Evolutionary conservation across 2,329 filamentous ascomycete species (phyloP), one percentile per base, ranked within the genome.

Genomic region (Curvularia eragrostidis): DNA sequence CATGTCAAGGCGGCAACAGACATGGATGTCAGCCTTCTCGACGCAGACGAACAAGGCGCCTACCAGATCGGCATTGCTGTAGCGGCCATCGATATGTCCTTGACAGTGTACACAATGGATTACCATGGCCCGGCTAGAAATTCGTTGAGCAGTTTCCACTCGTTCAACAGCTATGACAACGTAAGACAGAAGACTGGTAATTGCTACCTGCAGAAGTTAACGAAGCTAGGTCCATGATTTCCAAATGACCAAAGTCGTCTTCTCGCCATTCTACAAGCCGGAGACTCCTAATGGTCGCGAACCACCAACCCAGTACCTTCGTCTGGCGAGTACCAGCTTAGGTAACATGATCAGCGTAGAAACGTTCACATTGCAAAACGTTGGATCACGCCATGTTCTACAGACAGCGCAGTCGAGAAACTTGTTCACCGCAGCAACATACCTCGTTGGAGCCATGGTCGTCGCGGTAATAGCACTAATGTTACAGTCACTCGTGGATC

Each of bases 21-120:
- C 9, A 82, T 98, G 49, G 91, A 95, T 49, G 87, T 94, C 48
- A 87, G 87, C 58, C 86, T 89, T 56, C 83, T 97, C 5, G 79
- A 84, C 10, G 78, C 83, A 0, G 80, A 84, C 18, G 78, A 83
- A 1, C 80, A 86, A 50, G 85, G 85, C 51, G 87, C 90, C 58
- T 85, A 88, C 46, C 92, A 97, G 77, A 90, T 92, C 63, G 85
- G 90, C 46, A 83, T 97, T 64, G 93, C 93, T 6, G 87, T 96
- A 13, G 90, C 91, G 2, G 89, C 89, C 8, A 89, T 90, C 67
- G 91, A 96, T 74, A 87, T 88, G 59, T 92, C 91, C 10, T 88
- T 97, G 63, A 86, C 86, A 5, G 79, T 97, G 26, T 90, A 89
- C 75, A 93, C 91, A 0, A 79, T 96, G 56, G 90, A 96, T 63